These are phyloP conservation scores for Pseudonitzschia multistriata DNA, from an alignment of 108 stramenopile species.

Conservation along the genomic window DNA sequence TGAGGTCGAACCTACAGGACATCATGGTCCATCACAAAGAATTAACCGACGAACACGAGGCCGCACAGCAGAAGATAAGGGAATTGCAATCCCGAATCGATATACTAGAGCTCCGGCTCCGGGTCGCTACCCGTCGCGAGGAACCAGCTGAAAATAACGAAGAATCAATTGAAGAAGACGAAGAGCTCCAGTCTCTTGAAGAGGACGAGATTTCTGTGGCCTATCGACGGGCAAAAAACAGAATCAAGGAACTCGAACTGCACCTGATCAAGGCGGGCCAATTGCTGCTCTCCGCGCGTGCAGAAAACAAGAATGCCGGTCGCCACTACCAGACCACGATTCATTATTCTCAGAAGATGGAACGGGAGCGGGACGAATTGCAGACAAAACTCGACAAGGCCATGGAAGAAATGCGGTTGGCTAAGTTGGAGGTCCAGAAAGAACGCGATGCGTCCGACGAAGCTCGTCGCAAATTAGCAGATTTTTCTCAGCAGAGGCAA, in stretches of 20 bases:
- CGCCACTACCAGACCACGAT: background rate
- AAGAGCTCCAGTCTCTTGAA: background rate
- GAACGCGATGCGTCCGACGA: constrained; percentile 1
- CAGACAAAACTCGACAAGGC: background rate
- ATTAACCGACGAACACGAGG: background rate
- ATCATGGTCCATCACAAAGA: constrained; percentile 6
- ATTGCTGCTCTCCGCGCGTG: background rate
- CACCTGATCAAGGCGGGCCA: background rate
- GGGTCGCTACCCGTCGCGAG: too few relatives aligned
- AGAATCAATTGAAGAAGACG: background rate
- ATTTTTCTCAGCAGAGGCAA: background rate
- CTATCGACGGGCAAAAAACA: background rate
- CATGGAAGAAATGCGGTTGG: background rate
- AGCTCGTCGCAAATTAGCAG: background rate
- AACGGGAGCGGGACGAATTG: background rate
- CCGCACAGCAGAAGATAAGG: background rate
- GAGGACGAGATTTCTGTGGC: constrained; percentile 8
- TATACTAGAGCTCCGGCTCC: background rate
- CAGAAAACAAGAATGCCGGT: background rate
- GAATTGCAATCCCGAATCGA: background rate
- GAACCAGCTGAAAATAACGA: background rate
- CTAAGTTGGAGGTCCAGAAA: background rate
- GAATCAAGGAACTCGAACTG: background rate
- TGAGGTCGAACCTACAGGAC: background rate
- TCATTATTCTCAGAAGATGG: background rate